Percentiles rank a stretch among this genome's conserved stretches.
These are phyloP conservation scores for Chalara sp. DNA, from an alignment of 2,329 filamentous ascomycete genomes.

Conservation along the genomic window DNA sequence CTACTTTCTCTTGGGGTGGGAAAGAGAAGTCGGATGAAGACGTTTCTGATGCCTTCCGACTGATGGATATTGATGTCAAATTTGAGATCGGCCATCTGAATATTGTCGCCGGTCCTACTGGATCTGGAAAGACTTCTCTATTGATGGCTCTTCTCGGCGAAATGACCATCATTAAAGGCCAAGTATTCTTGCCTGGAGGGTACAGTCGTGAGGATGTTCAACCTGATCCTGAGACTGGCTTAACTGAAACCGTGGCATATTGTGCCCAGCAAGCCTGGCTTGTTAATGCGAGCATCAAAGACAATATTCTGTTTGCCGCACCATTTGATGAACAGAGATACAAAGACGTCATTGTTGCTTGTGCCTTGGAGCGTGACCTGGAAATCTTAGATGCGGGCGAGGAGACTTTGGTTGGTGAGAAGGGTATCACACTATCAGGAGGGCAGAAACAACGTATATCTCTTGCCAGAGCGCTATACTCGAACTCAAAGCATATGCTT, in stretches of 20 bases:
- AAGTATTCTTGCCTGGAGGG: slow-evolving; percentile 71
- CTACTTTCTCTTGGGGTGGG: slow-evolving; percentile 84
- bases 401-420: slow-evolving; percentile 90
- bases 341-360: slow-evolving; percentile 80
- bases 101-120: slow-evolving; percentile 86
- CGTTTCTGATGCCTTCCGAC: slow-evolving; percentile 64
- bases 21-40: slow-evolving; percentile 57
- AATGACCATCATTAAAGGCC: slow-evolving; percentile 80
- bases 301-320: slow-evolving; percentile 90
- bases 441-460: slow-evolving; percentile 98
- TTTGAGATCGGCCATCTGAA: slow-evolving; percentile 86
- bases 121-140: slow-evolving; percentile 90
- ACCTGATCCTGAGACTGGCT: slow-evolving; percentile 72
- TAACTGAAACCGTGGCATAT: slow-evolving; percentile 90
- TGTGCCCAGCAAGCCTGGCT: slow-evolving; percentile 97
- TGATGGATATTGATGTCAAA: slow-evolving; percentile 76
- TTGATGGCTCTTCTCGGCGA: slow-evolving; percentile 94
- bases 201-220: slow-evolving; percentile 79
- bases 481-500: slow-evolving; percentile 81
- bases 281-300: slow-evolving; percentile 89
- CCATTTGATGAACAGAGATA: slow-evolving; percentile 78
- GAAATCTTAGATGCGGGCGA: slow-evolving; percentile 90
- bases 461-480: slow-evolving; percentile 94
- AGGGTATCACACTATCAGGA: slow-evolving; percentile 92
- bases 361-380: slow-evolving; percentile 83